A percentile compares a stretch with the other conserved stretches of the same genome.
phyloP scores from a whole-genome alignment of 2,329 filamentous ascomycete species.

The Daldinia eschscholtzii region DNA sequence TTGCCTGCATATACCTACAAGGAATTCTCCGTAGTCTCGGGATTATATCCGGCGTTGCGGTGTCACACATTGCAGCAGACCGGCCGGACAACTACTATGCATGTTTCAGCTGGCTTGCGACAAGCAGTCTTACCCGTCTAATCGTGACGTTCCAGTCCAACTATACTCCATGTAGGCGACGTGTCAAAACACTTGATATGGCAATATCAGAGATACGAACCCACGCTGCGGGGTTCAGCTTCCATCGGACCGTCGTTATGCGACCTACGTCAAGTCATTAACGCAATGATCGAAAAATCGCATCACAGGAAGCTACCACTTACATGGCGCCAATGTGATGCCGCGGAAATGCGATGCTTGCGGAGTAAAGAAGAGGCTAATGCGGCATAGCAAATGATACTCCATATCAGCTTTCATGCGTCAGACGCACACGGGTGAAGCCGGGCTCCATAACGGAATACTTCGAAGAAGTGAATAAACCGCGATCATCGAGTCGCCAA shows the following conservation, averaged over 20 bases:
- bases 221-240: conserved; percentile 4
- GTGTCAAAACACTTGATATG: not conserved
- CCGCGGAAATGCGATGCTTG: not conserved
- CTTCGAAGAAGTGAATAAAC: not conserved
- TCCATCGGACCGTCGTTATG: not conserved
- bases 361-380: not conserved
- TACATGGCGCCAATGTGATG: not conserved
- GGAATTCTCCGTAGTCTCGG: not conserved
- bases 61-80: not conserved
- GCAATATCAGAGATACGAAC: not conserved
- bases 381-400: not conserved
- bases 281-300: not conserved
- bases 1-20: not conserved
- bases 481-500: not conserved
- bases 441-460: not conserved
- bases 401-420: not conserved
- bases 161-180: not conserved
- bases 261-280: not conserved
- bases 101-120: not conserved
- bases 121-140: not conserved
- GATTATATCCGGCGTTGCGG: not conserved
- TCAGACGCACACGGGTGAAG: not conserved
- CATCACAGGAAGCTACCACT: not conserved
- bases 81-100: not conserved
- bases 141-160: not conserved